These are phyloP conservation scores for Amanita muscaria DNA, from an alignment of 768 basidiomycete genomes.

Conservation along the genomic window DNA sequence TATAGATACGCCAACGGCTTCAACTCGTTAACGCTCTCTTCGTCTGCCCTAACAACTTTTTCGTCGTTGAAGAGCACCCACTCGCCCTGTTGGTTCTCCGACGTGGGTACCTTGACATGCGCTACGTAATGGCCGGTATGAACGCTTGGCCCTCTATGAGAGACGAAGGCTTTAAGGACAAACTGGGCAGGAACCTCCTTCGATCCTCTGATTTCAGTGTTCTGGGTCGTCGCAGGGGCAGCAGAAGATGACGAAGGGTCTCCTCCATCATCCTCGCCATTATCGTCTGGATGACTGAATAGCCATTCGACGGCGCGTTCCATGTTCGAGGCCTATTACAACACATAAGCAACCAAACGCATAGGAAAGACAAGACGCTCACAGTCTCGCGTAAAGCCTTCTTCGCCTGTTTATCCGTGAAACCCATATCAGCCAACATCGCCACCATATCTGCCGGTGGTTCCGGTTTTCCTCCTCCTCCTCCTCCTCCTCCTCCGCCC, in stretches of 20 bases:
- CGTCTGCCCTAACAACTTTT: constrained; percentile 88
- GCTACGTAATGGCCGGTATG: constrained; percentile 94
- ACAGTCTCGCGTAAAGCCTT: constrained; percentile 88
- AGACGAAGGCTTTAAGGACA: constrained; percentile 86
- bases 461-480: constrained; percentile 30
- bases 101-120: constrained; percentile 35
- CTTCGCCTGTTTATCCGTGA: constrained; percentile 69
- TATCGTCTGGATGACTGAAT: constrained; percentile 88
- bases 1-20: constrained; percentile 90
- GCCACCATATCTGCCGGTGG: constrained; percentile 62
- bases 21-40: constrained; percentile 70
- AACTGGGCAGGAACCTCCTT: constrained; percentile 64
- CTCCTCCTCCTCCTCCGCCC: constrained; percentile 21
- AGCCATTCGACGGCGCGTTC: constrained; percentile 95
- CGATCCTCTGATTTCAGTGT: constrained; percentile 33
- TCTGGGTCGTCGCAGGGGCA: background rate
- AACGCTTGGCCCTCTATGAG: constrained; percentile 93
- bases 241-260: background rate
- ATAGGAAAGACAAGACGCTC: background rate
- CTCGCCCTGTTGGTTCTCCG: constrained; percentile 29
- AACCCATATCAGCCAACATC: constrained; percentile 88
- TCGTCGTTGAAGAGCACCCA: constrained; percentile 97
- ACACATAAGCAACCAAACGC: background rate
- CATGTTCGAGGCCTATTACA: constrained; percentile 35
- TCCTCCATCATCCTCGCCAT: constrained; percentile 48